These are phyloP conservation scores for Grammothele lineata DNA, from an alignment of 768 basidiomycete genomes.

Conservation along the genomic window DNA sequence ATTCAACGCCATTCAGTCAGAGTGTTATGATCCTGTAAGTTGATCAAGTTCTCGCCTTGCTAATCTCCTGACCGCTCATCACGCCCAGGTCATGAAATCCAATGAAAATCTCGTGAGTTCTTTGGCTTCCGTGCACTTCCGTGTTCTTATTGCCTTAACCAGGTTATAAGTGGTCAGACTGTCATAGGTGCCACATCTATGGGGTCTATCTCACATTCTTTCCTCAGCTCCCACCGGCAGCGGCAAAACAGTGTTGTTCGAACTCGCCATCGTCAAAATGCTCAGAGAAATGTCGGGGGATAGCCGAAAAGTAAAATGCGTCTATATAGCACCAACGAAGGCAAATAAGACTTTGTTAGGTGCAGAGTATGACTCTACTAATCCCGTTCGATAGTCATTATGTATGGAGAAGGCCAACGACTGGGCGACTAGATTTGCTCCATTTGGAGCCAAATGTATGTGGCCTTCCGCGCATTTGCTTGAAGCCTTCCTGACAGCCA, in stretches of 20 bases:
- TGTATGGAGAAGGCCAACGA: constrained; percentile 83
- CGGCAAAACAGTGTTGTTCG: constrained; percentile 95
- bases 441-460: constrained; percentile 73
- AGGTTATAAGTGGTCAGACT: constrained; percentile 2
- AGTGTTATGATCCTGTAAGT: constrained; percentile 75
- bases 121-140: neutral
- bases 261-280: constrained; percentile 81
- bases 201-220: neutral
- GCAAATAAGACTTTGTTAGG: constrained; percentile 37
- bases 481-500: neutral
- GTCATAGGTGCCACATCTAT: neutral
- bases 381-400: constrained; percentile 73
- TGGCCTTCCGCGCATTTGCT: neutral
- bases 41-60: no score
- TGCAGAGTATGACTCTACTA: no score
- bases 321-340: constrained; percentile 95
- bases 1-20: constrained; percentile 90
- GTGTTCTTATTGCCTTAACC: neutral
- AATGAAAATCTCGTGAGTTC: constrained; percentile 61
- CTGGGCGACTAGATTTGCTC: constrained; percentile 78
- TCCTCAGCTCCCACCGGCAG: constrained; percentile 86
- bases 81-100: constrained; percentile 57
- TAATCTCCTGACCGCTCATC: no score
- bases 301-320: constrained; percentile 50
- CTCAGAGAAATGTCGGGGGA: constrained; percentile 40